Percentiles rank a stretch among this genome's conserved stretches.
Evolutionary conservation across 192 early-diverging fungal genomes (phyloP).

Genomic region (Linnemannia zychae): DNA sequence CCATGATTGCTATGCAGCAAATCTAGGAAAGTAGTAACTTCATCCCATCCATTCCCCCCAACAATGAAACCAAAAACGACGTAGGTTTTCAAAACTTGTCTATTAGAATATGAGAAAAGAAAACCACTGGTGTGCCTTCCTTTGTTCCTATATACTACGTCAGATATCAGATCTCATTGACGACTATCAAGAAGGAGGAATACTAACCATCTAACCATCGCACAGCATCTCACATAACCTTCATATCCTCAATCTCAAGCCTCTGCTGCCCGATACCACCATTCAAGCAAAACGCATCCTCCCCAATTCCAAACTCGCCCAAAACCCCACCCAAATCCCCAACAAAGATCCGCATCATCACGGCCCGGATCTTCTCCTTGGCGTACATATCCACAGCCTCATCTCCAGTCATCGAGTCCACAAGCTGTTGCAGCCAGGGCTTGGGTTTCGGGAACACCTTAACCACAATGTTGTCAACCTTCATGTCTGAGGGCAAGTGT

Average conservation of each 20-base stretch:
- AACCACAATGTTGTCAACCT: conserved; percentile 58
- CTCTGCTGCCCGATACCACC: conserved; percentile 1
- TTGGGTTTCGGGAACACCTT: conserved; percentile 64
- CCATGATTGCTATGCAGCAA: too few species aligned
- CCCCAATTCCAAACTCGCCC: conserved; percentile 16
- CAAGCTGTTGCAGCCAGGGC: conserved; percentile 33
- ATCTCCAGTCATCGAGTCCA: conserved; percentile 42
- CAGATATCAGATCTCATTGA: neutral
- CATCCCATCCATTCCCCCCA: too few species aligned
- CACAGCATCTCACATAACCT: neutral
- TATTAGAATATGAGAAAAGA: conserved; percentile 6
- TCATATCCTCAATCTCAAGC: conserved; percentile 34
- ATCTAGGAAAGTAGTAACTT: too few species aligned
- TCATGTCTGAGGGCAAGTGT: conserved; percentile 22
- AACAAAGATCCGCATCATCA: conserved; percentile 44
- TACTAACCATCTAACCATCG: too few species aligned
- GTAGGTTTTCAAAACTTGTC: neutral
- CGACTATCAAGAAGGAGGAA: neutral
- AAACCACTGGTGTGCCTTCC: neutral
- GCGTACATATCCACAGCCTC: conserved; percentile 55
- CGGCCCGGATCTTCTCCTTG: conserved; percentile 33
- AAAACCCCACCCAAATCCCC: conserved; percentile 38
- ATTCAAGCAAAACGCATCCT: conserved; percentile 1
- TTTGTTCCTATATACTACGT: conserved; percentile 9
- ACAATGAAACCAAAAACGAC: neutral